Evolutionary conservation across 495 filamentous ascomycete species (phyloP).

Genomic region (Tuber calosporum): DNA sequence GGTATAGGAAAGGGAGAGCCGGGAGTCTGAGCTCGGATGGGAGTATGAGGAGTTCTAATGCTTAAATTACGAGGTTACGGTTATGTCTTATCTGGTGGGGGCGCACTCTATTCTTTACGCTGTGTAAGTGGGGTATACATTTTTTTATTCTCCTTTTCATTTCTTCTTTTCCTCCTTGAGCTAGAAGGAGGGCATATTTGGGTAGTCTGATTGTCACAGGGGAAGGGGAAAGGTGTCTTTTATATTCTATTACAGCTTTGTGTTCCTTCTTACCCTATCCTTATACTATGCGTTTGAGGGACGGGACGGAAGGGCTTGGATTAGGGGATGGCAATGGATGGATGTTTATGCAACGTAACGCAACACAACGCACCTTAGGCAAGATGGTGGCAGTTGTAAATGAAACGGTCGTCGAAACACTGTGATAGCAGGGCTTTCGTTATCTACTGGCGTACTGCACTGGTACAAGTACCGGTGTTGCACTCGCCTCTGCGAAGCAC

Average conservation of each 20-base stretch:
- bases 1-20: slow-evolving; percentile 36
- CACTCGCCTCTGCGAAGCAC: no score
- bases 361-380: not conserved
- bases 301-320: not conserved
- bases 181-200: not conserved
- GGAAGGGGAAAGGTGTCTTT: not conserved
- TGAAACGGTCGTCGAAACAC: not conserved
- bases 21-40: slow-evolving; percentile 33
- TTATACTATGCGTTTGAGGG: not conserved
- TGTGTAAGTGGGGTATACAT: not conserved
- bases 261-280: not conserved
- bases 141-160: not conserved
- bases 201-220: not conserved
- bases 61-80: slow-evolving; percentile 33
- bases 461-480: no score
- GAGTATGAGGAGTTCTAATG: slow-evolving; percentile 30
- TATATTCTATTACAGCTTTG: not conserved
- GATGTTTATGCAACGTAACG: not conserved
- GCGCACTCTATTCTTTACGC: not conserved
- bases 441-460: not conserved
- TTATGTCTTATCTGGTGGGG: slow-evolving; percentile 28
- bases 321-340: not conserved
- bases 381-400: not conserved
- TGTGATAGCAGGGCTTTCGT: not conserved
- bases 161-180: not conserved